Evolutionary conservation across 805 yeast genomes (phyloP), one percentile per base, ranked within the genome.

Genomic region (Lipomyces japonicus): DNA sequence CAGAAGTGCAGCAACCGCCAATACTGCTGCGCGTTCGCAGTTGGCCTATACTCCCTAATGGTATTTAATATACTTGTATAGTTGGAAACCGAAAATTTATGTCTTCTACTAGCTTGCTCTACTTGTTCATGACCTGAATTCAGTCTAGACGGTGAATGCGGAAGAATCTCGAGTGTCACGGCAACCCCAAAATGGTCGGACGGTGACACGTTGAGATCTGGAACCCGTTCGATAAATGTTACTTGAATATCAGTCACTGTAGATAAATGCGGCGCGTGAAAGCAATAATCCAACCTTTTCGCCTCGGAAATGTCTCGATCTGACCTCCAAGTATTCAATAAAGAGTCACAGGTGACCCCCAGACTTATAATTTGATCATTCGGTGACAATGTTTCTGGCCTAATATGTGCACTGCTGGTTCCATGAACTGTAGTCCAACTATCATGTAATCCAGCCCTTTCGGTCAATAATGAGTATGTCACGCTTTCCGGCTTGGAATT

Each of bases 321-420:
- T 35, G 70, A 71, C 55, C 97, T 75, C 95, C 96, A 93, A 2
- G 96, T 86, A 63, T 93, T 91, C 49, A 90, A 70, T 14, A 72
- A 74, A 1, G 95, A 86, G 63, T 93, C 96, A 67, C 97, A 89
- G 0, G 98, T 93, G 4, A 85, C 80, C 1, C 96, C 97, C 4
- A 87, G 96, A 19, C 70, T 57, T 5, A 63, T 65, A 35, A 93
- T 74, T 65, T 93, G 97, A 19, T 78, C 77, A 28, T 70, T 59
- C 4, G 51, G 56, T 7, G 51, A 16, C 23, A 53, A 24, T 16
- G 56, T 32, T 23, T 51, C 51, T 3, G 57, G 42, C 25, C 39
- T 35, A 12, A 44, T 39, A 9, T 28, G 43, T 19, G 39, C 46
- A 2, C 40, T 25, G 14, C 46, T 36, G 16, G 16, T 25, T 10